A percentile compares a stretch with the other conserved stretches of the same genome.
phyloP scores from a whole-genome alignment of 148 eudicot species.

The Tetragonia tetragonoides region DNA sequence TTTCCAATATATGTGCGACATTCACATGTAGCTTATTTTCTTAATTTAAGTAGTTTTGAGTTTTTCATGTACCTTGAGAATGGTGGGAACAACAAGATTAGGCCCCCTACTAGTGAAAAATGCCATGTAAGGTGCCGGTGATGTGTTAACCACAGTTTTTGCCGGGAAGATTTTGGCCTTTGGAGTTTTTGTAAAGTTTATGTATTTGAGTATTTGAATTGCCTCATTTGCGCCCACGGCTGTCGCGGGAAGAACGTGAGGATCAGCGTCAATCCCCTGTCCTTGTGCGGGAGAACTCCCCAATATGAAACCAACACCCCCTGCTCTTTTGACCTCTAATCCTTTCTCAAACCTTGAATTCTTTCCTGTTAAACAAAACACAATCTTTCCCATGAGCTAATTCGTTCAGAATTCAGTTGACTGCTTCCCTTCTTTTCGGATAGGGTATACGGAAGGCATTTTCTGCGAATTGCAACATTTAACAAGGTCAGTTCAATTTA shows the following conservation, averaged over 20 bases:
- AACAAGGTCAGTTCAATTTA: too few species aligned
- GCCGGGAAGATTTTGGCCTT: constrained; percentile 55
- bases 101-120: constrained; percentile 75
- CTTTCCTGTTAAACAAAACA: constrained; percentile 65
- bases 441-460: constrained; percentile 71
- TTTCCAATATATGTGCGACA: too few species aligned
- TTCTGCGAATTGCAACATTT: constrained; percentile 35
- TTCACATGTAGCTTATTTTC: too few species aligned
- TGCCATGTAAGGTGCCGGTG: constrained; percentile 77
- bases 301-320: constrained; percentile 63
- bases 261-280: constrained; percentile 43
- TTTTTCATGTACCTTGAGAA: constrained; percentile 52
- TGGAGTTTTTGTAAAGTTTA: constrained; percentile 47
- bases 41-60: too few species aligned
- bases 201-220: constrained; percentile 47
- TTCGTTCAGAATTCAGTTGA: too few species aligned
- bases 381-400: constrained; percentile 77
- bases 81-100: constrained; percentile 47
- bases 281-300: constrained; percentile 50
- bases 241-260: constrained; percentile 78
- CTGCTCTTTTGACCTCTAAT: constrained; percentile 70
- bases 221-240: constrained; percentile 46
- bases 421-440: constrained; percentile 47
- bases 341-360: constrained; percentile 69
- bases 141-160: constrained; percentile 33